Evolutionary conservation across 352 stramenopile species (phyloP).

Genomic region (Aphanomyces cochlioides): DNA sequence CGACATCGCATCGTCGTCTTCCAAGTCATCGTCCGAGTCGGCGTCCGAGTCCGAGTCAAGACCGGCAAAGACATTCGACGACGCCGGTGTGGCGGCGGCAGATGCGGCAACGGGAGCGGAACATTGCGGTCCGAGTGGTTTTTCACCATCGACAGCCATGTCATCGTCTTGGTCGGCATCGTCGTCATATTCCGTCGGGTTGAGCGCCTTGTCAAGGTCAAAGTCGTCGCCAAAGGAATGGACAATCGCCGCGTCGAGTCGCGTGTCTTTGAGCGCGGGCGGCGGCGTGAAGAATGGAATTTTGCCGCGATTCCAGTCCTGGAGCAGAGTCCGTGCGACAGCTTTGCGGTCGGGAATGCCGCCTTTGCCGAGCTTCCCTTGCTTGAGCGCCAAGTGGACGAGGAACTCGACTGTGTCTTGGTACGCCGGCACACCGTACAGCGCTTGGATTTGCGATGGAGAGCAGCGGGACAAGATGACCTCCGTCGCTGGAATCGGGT

Average conservation of each 20-base stretch:
- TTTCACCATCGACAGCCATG: conserved; percentile 38
- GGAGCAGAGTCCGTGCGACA: conserved; percentile 87
- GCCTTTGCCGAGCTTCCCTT: conserved; percentile 94
- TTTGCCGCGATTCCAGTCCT: conserved; percentile 91
- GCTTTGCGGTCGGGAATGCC: conserved; percentile 91
- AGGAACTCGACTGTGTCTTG: conserved; percentile 91
- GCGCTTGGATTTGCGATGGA: conserved; percentile 88
- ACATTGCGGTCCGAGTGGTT: not conserved
- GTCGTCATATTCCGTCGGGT: conserved; percentile 48
- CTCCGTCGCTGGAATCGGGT: conserved; percentile 91
- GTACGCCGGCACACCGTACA: conserved; percentile 89
- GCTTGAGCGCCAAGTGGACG: conserved; percentile 87
- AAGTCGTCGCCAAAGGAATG: conserved; percentile 60
- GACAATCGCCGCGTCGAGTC: conserved; percentile 66
- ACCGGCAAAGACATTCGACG: conserved; percentile 26
- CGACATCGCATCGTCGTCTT: conserved; percentile 30
- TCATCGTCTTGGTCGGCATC: conserved; percentile 32
- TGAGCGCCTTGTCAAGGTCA: conserved; percentile 62
- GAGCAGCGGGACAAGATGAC: conserved; percentile 92
- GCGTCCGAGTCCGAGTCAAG: conserved; percentile 53
- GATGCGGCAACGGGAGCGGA: conserved; percentile 29
- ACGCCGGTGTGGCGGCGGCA: not conserved
- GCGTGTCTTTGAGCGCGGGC: conserved; percentile 57
- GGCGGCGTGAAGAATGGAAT: conserved; percentile 87
- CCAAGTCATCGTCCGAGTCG: conserved; percentile 42